phyloP scores from a whole-genome alignment of 108 stramenopile species.

The Nannochloropsis gaditana region DNA sequence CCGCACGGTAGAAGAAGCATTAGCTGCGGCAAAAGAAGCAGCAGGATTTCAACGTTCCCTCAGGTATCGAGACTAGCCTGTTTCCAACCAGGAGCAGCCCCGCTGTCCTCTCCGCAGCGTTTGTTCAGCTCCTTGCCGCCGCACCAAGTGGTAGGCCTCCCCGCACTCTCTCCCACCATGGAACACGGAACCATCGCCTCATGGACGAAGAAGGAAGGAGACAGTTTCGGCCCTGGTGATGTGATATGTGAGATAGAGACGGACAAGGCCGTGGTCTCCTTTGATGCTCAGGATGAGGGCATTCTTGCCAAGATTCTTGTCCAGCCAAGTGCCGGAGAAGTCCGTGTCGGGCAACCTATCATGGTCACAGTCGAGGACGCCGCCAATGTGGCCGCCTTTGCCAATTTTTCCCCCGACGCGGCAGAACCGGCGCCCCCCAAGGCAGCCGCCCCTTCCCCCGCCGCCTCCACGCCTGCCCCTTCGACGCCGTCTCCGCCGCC shows the following conservation, averaged over 20 bases:
- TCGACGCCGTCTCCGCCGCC: slow-evolving; percentile 18
- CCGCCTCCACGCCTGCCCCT: slow-evolving; percentile 45
- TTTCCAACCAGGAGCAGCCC: background rate
- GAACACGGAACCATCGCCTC: slow-evolving; percentile 72
- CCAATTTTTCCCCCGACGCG: slow-evolving; percentile 62
- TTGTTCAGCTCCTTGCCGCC: slow-evolving; percentile 28
- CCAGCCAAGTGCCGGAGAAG: slow-evolving; percentile 54
- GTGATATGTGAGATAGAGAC: slow-evolving; percentile 91
- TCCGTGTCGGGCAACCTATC: slow-evolving; percentile 80
- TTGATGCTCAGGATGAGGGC: slow-evolving; percentile 84
- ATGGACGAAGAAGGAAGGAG: slow-evolving; percentile 79
- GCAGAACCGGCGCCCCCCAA: slow-evolving; percentile 29
- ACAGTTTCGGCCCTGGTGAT: slow-evolving; percentile 78
- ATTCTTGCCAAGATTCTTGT: slow-evolving; percentile 46
- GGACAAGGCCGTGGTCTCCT: slow-evolving; percentile 95
- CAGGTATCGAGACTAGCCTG: background rate
- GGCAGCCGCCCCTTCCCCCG: slow-evolving; percentile 47
- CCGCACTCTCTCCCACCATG: slow-evolving; percentile 88
- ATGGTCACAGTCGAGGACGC: slow-evolving; percentile 79
- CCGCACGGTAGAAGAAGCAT: background rate
- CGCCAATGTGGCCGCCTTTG: slow-evolving; percentile 73
- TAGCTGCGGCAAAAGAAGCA: background rate
- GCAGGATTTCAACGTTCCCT: background rate
- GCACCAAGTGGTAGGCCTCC: slow-evolving; percentile 70
- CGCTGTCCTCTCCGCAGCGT: background rate